These are phyloP conservation scores for Candida peoriensis DNA, from an alignment of 805 yeast species.

Conservation along the genomic window DNA sequence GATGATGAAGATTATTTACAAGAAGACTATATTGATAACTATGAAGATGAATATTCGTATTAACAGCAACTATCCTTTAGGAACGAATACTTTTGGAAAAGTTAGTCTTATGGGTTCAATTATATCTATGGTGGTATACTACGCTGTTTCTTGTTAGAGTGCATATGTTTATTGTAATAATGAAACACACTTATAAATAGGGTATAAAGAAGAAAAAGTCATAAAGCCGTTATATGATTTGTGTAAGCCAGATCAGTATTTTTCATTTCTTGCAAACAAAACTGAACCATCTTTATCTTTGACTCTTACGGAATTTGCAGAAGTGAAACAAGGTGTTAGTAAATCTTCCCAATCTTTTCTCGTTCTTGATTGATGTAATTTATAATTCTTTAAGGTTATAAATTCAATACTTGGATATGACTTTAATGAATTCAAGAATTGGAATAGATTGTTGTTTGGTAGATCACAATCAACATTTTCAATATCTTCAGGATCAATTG, in stretches of 20 bases:
- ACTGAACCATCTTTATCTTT: slow-evolving; percentile 36
- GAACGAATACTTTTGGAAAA: no score
- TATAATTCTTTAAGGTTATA: slow-evolving; percentile 31
- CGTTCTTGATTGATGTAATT: slow-evolving; percentile 32
- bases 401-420: slow-evolving; percentile 31
- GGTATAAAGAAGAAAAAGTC: no score
- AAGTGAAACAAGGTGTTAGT: slow-evolving; percentile 30
- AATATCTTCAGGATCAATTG: slow-evolving; percentile 22
- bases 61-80: no score
- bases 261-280: slow-evolving; percentile 29
- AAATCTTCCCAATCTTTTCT: slow-evolving; percentile 35
- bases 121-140: no score
- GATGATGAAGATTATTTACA: neutral
- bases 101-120: no score
- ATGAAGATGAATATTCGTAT: no score
- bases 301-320: slow-evolving; percentile 29
- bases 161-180: no score
- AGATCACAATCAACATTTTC: slow-evolving; percentile 23
- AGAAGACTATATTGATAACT: no score
- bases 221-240: no score
- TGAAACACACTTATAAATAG: no score
- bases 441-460: slow-evolving; percentile 33
- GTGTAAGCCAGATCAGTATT: slow-evolving; percentile 1
- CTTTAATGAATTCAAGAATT: slow-evolving; percentile 27
- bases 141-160: no score